Evolutionary conservation across 1,284 basidiomycete genomes (phyloP).

Genomic region (Microstroma glucosiphilum): DNA sequence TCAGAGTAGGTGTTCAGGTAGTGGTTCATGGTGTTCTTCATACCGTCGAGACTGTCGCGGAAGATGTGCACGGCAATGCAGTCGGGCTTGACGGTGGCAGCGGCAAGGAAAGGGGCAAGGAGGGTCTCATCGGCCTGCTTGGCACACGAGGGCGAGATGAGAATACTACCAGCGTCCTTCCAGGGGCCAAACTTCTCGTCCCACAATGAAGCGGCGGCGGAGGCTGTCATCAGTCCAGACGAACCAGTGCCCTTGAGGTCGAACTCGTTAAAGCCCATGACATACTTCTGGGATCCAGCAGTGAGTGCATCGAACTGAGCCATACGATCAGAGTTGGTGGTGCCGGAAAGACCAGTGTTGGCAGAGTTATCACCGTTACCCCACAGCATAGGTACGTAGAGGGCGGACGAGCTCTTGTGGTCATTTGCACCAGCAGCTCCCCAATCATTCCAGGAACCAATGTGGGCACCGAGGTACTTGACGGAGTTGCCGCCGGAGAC

Average conservation of each 20-base stretch:
- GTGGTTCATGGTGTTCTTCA: constrained; percentile 32
- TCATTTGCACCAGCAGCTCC: constrained; percentile 2
- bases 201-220: constrained; percentile 27
- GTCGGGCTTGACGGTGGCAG: constrained; percentile 31
- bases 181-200: constrained; percentile 30
- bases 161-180: constrained; percentile 24
- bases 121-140: constrained; percentile 35
- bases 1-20: constrained; percentile 24
- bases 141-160: constrained; percentile 34
- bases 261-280: constrained; percentile 46
- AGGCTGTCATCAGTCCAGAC: constrained; percentile 22
- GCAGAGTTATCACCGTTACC: constrained; percentile 30
- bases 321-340: constrained; percentile 18
- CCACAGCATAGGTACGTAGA: constrained; percentile 31
- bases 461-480: constrained; percentile 18
- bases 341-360: constrained; percentile 4
- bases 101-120: constrained; percentile 26
- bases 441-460: constrained; percentile 23
- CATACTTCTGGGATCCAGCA: constrained; percentile 20
- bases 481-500: constrained; percentile 38
- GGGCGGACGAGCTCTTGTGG: constrained; percentile 4
- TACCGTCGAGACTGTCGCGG: constrained; percentile 31
- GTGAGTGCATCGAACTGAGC: constrained; percentile 29
- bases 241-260: constrained; percentile 32
- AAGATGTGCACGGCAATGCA: constrained; percentile 41